A percentile compares a stretch with the other conserved stretches of the same genome.
These are phyloP conservation scores for Chaetomiaceae sp. DNA, from an alignment of 2,329 filamentous ascomycete species.

Conservation along the genomic window DNA sequence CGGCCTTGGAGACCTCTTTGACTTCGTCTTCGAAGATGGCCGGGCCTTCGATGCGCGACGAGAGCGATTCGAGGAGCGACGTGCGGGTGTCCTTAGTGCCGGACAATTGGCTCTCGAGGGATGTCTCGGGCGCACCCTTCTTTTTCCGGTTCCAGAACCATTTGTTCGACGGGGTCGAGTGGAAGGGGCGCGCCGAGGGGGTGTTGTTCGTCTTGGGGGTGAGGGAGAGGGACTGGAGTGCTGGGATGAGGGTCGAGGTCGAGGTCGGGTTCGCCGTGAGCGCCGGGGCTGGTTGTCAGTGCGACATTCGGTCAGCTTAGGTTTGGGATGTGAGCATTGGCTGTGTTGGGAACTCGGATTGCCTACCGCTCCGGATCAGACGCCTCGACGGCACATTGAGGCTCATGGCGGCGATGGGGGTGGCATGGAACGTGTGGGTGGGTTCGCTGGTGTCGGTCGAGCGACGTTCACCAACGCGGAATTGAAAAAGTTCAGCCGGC, in stretches of 20 bases:
- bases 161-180: constrained; percentile 30
- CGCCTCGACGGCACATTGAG: constrained; percentile 58
- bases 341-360: not conserved
- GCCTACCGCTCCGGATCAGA: constrained; percentile 56
- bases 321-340: not conserved
- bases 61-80: constrained; percentile 13
- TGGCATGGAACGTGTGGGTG: constrained; percentile 23
- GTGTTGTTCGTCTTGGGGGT: not conserved
- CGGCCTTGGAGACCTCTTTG: not conserved
- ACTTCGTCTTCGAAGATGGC: constrained; percentile 49
- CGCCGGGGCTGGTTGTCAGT: constrained; percentile 6
- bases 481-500: constrained; percentile 24
- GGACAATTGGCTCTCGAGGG: constrained; percentile 4
- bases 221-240: constrained; percentile 24
- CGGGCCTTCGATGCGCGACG: constrained; percentile 37
- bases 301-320: not conserved
- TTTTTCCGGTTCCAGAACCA: constrained; percentile 33
- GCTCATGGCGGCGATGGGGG: constrained; percentile 50
- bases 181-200: constrained; percentile 26
- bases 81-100: constrained; percentile 13
- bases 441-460: constrained; percentile 10
- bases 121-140: constrained; percentile 18
- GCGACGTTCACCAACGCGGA: constrained; percentile 18
- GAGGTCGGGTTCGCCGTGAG: constrained; percentile 10
- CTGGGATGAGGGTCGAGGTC: constrained; percentile 20